Conservation (phyloP, 2,329 filamentous ascomycete species). For the Cordyceps javanica region DNA sequence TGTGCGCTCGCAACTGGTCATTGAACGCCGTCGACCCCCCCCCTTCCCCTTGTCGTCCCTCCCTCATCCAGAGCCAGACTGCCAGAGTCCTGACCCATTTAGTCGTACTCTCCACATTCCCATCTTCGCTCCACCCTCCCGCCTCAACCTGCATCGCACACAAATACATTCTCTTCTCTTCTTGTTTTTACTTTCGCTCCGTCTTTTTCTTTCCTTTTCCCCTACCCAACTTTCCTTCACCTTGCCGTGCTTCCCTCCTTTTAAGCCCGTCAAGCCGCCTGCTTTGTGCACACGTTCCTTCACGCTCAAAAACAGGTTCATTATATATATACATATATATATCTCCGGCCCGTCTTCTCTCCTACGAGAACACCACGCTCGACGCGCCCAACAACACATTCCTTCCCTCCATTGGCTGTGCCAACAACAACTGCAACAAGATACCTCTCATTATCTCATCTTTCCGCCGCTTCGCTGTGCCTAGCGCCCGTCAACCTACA, state of each 20-base stretch:
- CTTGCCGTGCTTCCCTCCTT: slow-evolving; percentile 2
- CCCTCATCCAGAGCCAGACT: too few relatives aligned
- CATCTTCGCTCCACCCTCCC: slow-evolving; percentile 2
- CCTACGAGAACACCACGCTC: background rate
- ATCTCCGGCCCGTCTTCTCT: background rate
- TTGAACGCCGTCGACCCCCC: too few relatives aligned
- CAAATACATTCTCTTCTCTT: slow-evolving; percentile 4
- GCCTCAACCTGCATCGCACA: background rate
- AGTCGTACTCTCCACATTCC: slow-evolving; percentile 1
- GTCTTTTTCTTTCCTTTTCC: slow-evolving; percentile 13
- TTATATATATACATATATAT: background rate
- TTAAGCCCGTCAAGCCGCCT: background rate
- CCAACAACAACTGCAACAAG: slow-evolving; percentile 15
- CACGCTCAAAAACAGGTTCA: background rate
- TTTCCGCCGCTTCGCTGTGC: slow-evolving; percentile 4
- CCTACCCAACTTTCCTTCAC: background rate
- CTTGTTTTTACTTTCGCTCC: slow-evolving; percentile 11
- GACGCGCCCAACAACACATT: background rate
- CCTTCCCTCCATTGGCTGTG: slow-evolving; percentile 2
- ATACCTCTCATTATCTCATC: slow-evolving; percentile 20
- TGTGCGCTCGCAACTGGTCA: too few relatives aligned
- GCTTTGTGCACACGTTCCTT: background rate
- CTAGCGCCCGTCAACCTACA: background rate
- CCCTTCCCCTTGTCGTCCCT: background rate
- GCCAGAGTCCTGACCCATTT: too few relatives aligned